Base-by-base conservation (phyloP, 192 early-diverging fungal species). In the Coemansia sp. region DNA sequence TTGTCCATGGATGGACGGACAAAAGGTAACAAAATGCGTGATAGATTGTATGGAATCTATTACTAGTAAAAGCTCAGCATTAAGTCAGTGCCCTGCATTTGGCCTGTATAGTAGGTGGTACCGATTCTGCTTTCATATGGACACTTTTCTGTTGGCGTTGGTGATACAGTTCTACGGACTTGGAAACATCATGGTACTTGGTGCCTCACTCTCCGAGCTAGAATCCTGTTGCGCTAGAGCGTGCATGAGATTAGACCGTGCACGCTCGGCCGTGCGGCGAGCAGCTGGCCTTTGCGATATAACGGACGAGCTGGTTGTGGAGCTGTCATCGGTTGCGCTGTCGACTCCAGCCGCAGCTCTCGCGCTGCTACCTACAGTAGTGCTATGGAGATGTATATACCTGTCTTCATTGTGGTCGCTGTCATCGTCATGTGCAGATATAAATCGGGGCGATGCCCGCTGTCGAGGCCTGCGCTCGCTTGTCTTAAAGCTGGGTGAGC, bases 321-420 rank as follows among this genome's bases (percentile, higher is more conserved):
- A 82, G 33, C 79, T 72, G 56, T 82, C 79, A 33, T 82, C 79
- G 19, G 79, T 82, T 14, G 79, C 74, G 42, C 79, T 82, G 14
- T 82, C 79, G 24, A 51, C 61, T 5, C 74, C 74, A 22, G 67
- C 11, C 8, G 36, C 39, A 1, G 39, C 56, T 21, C 3, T 25
- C 0, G 30, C 57, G 29, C 65, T 27, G 19, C 46, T 46, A n/a
- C 39, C 20, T 23, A 39, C 22, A 14, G 22, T 51, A 39, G 21
- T 24, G 55, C 54, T 20, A 27, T 29, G 39, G 21, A 11, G 10
- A 17, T 42, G 32, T n/a, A n/a, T 20, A 20, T 11, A 39, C 14
- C 20, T 27, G 42, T 57, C 60, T 7, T 51, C 57, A 21, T 39
- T 22, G 8, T 63, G 61, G 57, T 58, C 63, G 66, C 57, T 65